Conservation (phyloP, 2,329 filamentous ascomycete genomes). For the Decorospora gaudefroyi region DNA sequence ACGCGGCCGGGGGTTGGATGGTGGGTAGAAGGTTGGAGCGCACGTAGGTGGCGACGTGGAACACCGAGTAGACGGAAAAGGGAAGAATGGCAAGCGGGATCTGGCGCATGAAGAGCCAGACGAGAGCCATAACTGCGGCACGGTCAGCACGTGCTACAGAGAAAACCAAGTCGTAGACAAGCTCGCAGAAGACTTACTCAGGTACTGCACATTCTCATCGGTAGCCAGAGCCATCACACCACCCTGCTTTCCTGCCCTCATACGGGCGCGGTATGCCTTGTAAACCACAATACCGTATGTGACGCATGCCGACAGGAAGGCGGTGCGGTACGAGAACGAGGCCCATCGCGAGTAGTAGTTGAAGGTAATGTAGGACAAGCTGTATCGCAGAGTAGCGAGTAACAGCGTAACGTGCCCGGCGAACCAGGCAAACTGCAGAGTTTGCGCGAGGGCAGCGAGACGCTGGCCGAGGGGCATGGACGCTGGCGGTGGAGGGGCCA, state of each 20-base stretch:
- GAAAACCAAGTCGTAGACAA: not conserved
- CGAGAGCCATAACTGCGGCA: slow-evolving; percentile 78
- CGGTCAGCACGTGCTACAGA: slow-evolving; percentile 25
- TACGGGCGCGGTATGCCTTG: slow-evolving; percentile 89
- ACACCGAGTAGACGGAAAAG: slow-evolving; percentile 95
- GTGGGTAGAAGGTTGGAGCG: slow-evolving; percentile 92
- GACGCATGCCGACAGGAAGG: slow-evolving; percentile 84
- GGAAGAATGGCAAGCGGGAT: slow-evolving; percentile 88
- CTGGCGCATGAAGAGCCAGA: slow-evolving; percentile 93
- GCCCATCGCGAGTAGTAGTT: slow-evolving; percentile 81
- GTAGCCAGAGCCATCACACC: slow-evolving; percentile 69
- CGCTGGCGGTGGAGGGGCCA: slow-evolving; percentile 75
- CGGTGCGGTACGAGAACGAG: slow-evolving; percentile 82
- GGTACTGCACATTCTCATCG: slow-evolving; percentile 98
- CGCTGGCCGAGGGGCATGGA: slow-evolving; percentile 73
- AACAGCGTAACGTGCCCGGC: slow-evolving; percentile 84
- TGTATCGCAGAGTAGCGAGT: slow-evolving; percentile 79
- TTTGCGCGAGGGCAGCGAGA: slow-evolving; percentile 78
- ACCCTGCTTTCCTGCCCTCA: slow-evolving; percentile 70
- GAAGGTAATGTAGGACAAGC: slow-evolving; percentile 83
- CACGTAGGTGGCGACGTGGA: slow-evolving; percentile 97
- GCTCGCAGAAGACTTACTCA: slow-evolving; percentile 65
- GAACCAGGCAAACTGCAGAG: slow-evolving; percentile 79
- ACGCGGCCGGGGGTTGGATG: slow-evolving; percentile 67
- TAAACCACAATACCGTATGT: slow-evolving; percentile 99